Evolutionary conservation across 2,329 filamentous ascomycete genomes (phyloP).

Genomic region (Dryadomyces quercivorus): DNA sequence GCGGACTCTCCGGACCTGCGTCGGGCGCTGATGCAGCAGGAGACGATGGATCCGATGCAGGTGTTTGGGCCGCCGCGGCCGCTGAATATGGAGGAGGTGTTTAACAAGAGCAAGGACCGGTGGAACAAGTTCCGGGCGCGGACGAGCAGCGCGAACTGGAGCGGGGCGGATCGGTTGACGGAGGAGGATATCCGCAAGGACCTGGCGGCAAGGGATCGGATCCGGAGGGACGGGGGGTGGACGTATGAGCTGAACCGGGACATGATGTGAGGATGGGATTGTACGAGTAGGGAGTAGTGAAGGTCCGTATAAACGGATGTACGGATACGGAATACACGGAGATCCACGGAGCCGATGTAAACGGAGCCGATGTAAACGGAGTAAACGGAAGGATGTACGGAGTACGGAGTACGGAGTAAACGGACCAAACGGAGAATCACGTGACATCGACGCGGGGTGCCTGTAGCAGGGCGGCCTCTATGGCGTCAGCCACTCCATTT

Average conservation of each 20-base stretch:
- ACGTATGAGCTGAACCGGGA: conserved; percentile 48
- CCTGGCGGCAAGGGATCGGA: conserved; percentile 62
- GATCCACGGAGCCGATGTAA: no score
- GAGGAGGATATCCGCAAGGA: conserved; percentile 79
- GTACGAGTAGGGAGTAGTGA: no score
- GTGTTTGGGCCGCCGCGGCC: conserved; percentile 85
- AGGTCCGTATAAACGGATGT: no score
- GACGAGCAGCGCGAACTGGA: conserved; percentile 94
- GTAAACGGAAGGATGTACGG: no score
- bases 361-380: no score
- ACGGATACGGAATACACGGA: no score
- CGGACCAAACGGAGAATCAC: background rate
- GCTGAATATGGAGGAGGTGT: conserved; percentile 93
- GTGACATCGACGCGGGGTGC: no score
- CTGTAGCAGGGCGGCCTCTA: no score
- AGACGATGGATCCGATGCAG: conserved; percentile 68
- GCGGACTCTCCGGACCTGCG: conserved; percentile 77
- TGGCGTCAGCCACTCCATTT: no score
- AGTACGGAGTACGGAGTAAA: background rate
- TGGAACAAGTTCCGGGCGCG: conserved; percentile 80
- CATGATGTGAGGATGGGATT: conserved; percentile 16
- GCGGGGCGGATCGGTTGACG: conserved; percentile 66
- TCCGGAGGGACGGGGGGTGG: conserved; percentile 79
- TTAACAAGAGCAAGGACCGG: conserved; percentile 75
- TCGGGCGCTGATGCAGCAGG: conserved; percentile 64